These are phyloP conservation scores for Phytophthora macrochlamydospora DNA, from an alignment of 352 stramenopile genomes.

Conservation along the genomic window DNA sequence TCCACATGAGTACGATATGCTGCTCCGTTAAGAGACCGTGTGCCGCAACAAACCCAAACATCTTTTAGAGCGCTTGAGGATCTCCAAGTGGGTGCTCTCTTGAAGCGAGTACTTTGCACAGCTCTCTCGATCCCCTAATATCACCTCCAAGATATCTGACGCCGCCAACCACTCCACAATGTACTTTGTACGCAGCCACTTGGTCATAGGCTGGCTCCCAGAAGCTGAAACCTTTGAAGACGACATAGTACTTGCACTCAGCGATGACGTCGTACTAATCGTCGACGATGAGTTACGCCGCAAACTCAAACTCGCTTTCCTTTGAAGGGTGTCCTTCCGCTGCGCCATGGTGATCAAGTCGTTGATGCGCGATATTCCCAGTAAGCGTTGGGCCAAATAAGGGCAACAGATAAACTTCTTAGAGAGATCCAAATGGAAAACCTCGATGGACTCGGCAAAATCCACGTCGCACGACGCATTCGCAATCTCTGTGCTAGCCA, in stretches of 20 bases:
- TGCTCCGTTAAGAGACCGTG: conserved; percentile 63
- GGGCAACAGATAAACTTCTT: conserved; percentile 89
- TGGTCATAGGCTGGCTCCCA: conserved; percentile 43
- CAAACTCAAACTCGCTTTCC: conserved; percentile 64
- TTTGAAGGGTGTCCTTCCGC: conserved; percentile 63
- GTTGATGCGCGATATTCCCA: conserved; percentile 73
- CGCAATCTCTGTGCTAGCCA: conserved; percentile 17
- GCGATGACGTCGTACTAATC: conserved; percentile 31
- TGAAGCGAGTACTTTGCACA: conserved; percentile 75
- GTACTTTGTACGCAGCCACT: conserved; percentile 77
- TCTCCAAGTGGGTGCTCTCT: conserved; percentile 81
- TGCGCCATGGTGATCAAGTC: conserved; percentile 84
- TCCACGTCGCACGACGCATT: conserved; percentile 34
- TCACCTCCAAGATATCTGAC: conserved; percentile 84
- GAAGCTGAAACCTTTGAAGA: conserved; percentile 33
- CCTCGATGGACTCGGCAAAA: conserved; percentile 80
- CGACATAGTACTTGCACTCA: conserved; percentile 28
- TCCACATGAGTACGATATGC: conserved; percentile 81
- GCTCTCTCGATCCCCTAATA: conserved; percentile 71
- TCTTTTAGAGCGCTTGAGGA: conserved; percentile 75
- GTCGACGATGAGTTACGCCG: conserved; percentile 40
- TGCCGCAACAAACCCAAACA: conserved; percentile 72
- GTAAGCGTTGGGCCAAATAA: conserved; percentile 74
- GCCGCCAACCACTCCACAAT: conserved; percentile 79
- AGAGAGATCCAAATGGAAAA: conserved; percentile 85